Base-by-base conservation (phyloP, 2,329 filamentous ascomycete species). In the Epichloe uncinata region DNA sequence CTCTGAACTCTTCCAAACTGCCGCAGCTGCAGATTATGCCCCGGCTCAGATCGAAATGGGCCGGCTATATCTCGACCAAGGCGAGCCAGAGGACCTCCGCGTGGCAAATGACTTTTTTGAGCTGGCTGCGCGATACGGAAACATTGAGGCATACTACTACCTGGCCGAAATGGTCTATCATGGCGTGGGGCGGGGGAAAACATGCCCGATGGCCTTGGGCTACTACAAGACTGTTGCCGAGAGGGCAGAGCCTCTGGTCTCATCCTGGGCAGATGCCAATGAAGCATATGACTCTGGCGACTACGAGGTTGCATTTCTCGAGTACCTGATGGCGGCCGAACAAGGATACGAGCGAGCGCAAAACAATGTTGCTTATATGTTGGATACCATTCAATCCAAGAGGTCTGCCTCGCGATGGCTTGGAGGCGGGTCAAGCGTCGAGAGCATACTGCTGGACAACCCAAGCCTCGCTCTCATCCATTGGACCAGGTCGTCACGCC, bases 401-500 rank as follows among this genome's bases (percentile, higher is more conserved):
- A 48, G 63, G 13, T 60, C 62, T 6, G 11, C 66, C 3, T 52
- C 57, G 1, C 66, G 71, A 12, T 73, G 79, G 54, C 59, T 82
- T 4, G 65, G 80, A 22, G 75, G 45, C 5, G 41, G 42, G 62
- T 66, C 53, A 63, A 6, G 54, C 49, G 16, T 61, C 18, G 54
- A 55, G 30, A 58, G 54, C 58, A 61, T 56, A 54, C 64, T 79
- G 8, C 65, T 81, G 7, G 65, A 74, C 48, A 75, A 81, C 56
- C 69, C 77, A 1, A 63, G 66, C 5, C 67, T 95, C 3, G 89
- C 89, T 1, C 74, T 98, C 46, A 83, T 95, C 36, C 93, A 95
- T 69, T 98, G 90, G 87, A 96, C 91, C 0, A 82, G 93, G 36
- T 96, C 91, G 9, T 89, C 93, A 2, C 86, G 88, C 56, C 94